Evolutionary conservation across 1,139 yeast species (phyloP), one percentile per base, ranked within the genome.

Genomic region (Saccharomyces hybrid): DNA sequence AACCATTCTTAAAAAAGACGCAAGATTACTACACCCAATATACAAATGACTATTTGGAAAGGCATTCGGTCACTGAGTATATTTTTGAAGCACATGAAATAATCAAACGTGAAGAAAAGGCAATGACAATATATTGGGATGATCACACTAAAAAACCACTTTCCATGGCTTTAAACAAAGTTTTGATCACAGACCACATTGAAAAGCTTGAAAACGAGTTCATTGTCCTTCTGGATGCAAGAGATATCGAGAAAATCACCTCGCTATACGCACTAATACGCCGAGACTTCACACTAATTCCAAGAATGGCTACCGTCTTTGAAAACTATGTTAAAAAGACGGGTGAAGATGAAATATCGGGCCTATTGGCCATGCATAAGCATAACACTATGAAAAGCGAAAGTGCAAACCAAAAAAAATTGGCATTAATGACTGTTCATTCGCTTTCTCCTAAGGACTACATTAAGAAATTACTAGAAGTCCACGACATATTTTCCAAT

Each of bases 21-120:
- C 80, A 78, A 53, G 81, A 78, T 44, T 93, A 86, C 69, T 93
- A 91, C 71, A 73, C 76, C 46, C 75, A 75, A 50, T 97, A 91
- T 70, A 83, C 95, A 50, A 74, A 76, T 25, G 77, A 77, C 52
- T 90, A 83, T 67, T 75, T 93, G 59, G 72, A 79, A 4, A 80
- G 81, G 44, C 87, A 89, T 69, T 86, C 90, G 62, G 95, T 91
- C 51, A 93, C 91, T 44, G 96, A 89, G 66, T 93, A 93, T 72
- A 85, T 93, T 82, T 83, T 81, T 61, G 88, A 86, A 69, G 96
- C 96, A 51, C 91, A 88, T 64, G 77, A 81, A 49, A 78, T 97
- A 59, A 81, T 93, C 51, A 80, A 81, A 42, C 96, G 90, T 68
- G 99, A 93, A 71, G 81, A 85, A 56, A 80, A 84, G 51, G 78